Evolutionary conservation across 495 filamentous ascomycete genomes (phyloP), one percentile per base, ranked within the genome.

Genomic region (Pseudotulostoma volvatum): DNA sequence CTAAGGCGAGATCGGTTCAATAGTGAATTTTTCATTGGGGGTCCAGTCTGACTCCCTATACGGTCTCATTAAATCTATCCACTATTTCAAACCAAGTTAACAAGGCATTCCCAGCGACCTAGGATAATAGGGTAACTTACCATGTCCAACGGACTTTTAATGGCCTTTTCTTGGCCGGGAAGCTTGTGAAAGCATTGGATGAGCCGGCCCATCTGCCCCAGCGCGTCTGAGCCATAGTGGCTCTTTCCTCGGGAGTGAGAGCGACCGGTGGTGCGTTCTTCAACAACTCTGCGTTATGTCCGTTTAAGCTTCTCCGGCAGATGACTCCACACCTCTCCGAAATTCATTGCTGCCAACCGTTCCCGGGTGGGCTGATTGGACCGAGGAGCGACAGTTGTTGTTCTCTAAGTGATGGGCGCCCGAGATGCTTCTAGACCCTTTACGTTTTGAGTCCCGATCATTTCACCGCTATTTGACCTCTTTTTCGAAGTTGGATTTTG

Each of bases 391-490:
- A 42, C 37, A 5, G 34, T 43, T 16, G 63, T 47, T 41, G 56
- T 49, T 5, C 58, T 15, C 5, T 53, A 42, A 20, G 15, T 11
- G 14, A 32, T 20, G 18, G 37, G 21, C 11, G 56, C 52, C 33
- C 59, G 54, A 18, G 44, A 32, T 16, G 36, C 38, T 25, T 48
- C 47, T 33, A 64, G 63, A 37, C 23, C 31, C 44, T 58, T 59
- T 50, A 71, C 61, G 37, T 66, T 66, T 18, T 63, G 63, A 17
- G 65, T 57, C 42, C 81, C 79, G 11, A 63, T 53, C 5, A 66
- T 49, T 49, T 86, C 80, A 40, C 84, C 81, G 30, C 65, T 66
- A 40, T 59, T 70, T 5, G 70, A 49, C 38, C 77, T 70, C 55
- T 82, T 83, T 45, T 63, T 67, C 20, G 52, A 25, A 60, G 48